A percentile compares a stretch with the other conserved stretches of the same genome.
Evolutionary conservation across 1,284 basidiomycete genomes (phyloP).

Genomic region (Ceratobasidium theobromae): DNA sequence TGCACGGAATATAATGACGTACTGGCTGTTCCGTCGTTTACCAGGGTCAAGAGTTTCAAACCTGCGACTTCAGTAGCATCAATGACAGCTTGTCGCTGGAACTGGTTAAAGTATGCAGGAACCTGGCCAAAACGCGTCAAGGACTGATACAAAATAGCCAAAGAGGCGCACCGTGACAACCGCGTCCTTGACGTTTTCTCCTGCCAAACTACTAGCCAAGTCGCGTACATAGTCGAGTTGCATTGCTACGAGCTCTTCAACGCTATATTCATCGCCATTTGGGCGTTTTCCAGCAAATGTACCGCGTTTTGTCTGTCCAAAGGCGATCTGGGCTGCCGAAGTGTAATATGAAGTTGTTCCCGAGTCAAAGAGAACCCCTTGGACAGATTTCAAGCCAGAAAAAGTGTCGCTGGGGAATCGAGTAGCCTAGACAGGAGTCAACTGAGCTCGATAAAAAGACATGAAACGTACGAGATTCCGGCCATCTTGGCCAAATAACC

Average conservation of each 20-base stretch:
- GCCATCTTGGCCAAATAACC: constrained; percentile 87
- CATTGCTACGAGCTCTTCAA: constrained; percentile 94
- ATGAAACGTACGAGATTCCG: constrained; percentile 70
- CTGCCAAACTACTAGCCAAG: constrained; percentile 75
- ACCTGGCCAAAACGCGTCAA: constrained; percentile 42
- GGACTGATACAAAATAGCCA: neutral
- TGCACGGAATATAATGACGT: constrained; percentile 29
- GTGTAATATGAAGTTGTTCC: constrained; percentile 60
- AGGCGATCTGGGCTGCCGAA: constrained; percentile 55
- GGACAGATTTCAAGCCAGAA: constrained; percentile 84
- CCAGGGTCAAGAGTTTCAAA: constrained; percentile 76
- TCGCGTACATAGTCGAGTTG: constrained; percentile 88
- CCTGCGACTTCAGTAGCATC: constrained; percentile 93
- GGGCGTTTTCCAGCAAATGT: constrained; percentile 60
- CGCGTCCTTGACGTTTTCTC: constrained; percentile 76
- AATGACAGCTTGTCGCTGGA: constrained; percentile 82
- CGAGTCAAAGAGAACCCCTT: constrained; percentile 70
- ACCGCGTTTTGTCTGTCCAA: constrained; percentile 60
- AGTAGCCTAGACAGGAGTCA: constrained; percentile 60
- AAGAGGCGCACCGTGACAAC: constrained; percentile 63
- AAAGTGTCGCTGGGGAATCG: constrained; percentile 89
- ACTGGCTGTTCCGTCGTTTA: constrained; percentile 88
- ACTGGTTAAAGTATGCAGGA: constrained; percentile 83
- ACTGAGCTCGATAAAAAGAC: neutral
- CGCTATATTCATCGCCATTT: constrained; percentile 64